Evolutionary conservation across 176 grass and related monocot genomes (phyloP), one percentile per base, ranked within the genome.

Genomic region (Pontederia crassipes): DNA sequence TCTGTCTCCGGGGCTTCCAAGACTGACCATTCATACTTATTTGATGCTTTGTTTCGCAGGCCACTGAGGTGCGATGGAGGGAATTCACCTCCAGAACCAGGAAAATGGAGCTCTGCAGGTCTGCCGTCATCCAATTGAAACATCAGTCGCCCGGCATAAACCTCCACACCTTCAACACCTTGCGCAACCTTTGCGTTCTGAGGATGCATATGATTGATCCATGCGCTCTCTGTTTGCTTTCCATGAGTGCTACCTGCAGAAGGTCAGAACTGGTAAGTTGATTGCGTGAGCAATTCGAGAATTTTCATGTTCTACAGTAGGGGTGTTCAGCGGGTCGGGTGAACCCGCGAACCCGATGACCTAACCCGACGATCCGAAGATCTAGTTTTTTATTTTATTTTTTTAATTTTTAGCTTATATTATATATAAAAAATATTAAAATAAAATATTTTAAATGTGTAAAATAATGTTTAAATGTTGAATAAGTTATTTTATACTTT

Each of bases 11-110:
- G 93, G 52, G 75, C 60, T 71, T 92, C 87, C 70, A 97, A 68
- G 65, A 97, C 61, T 48, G 93, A 91, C 87, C 93, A 97, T 54
- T 97, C 84, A 0, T 97, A 97, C 84, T 75, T 97, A 67, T 78
- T 87, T 74, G 82, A 65, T 29, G 80, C 24, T 78, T 88, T 86
- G 47, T 70, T 88, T 76, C 76, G 88, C 67, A 81, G 64, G 56
- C 24, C 78, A 68, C 69, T 82, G 62, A 72, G 68, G 60, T 79
- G 76, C 70, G 46, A 74, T 16, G 87, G 87, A 68, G 81, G 84
- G 55, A 78, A 74, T 70, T 85, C 77, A 57, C 93, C 81, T 55
- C 93, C 93, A 29, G 71, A 70, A 32, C 87, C 84, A 45, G 87
- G 71, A 48, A 97, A 97, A 77, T 97, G 93, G 54, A 97, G 74